Conservation (phyloP, 1,139 yeast genomes). For the Yamadazyma spencermartinsiae region DNA sequence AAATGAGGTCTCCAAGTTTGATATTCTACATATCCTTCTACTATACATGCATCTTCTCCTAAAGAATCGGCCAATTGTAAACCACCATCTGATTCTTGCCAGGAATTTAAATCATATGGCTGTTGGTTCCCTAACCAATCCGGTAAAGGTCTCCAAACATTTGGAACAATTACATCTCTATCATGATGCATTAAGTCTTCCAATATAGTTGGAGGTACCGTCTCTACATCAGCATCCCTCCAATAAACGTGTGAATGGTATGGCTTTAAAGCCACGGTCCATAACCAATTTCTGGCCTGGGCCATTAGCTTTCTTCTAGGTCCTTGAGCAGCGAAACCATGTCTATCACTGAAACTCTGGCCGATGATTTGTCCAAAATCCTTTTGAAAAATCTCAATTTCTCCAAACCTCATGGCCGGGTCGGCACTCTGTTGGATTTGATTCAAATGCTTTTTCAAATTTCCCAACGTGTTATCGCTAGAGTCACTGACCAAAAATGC, state of each 20-base stretch:
- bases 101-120: constrained; percentile 86
- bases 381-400: constrained; percentile 55
- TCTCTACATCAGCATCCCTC: constrained; percentile 58
- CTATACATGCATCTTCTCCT: constrained; percentile 87
- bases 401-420: constrained; percentile 48
- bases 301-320: constrained; percentile 57
- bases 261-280: constrained; percentile 53
- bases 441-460: constrained; percentile 40
- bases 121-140: constrained; percentile 89
- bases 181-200: constrained; percentile 57
- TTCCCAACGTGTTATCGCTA: constrained; percentile 57
- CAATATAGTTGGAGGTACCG: constrained; percentile 50
- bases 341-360: constrained; percentile 53
- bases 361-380: constrained; percentile 56
- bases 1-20: constrained; percentile 93
- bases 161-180: constrained; percentile 66
- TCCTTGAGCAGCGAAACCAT: constrained; percentile 56
- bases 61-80: constrained; percentile 72
- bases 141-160: constrained; percentile 90
- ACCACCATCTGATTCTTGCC: constrained; percentile 89
- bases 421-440: constrained; percentile 47
- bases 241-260: constrained; percentile 55
- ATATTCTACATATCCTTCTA: constrained; percentile 89
- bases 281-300: constrained; percentile 54
- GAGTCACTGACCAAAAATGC: constrained; percentile 61